Conservation (phyloP, 1,284 basidiomycete species). For the Wolfiporia cocos region DNA sequence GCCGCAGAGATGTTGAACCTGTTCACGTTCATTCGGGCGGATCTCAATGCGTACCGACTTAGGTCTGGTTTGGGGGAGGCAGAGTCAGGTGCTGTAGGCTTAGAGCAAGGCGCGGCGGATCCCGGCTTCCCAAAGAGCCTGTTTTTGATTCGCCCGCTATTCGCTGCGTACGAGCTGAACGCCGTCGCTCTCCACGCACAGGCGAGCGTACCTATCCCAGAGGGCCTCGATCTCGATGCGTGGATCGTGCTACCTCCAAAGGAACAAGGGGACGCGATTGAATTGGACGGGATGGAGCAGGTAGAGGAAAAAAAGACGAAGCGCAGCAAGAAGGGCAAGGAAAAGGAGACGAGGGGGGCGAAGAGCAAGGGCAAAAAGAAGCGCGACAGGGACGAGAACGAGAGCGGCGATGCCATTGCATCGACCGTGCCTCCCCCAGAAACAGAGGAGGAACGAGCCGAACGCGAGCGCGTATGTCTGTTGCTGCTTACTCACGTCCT, state of each 20-base stretch:
- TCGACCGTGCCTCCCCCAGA: slow-evolving; percentile 37
- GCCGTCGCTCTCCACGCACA: slow-evolving; percentile 82
- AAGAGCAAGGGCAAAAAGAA: slow-evolving; percentile 28
- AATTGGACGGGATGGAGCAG: slow-evolving; percentile 26
- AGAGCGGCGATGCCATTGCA: slow-evolving; percentile 16
- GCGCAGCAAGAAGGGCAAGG: slow-evolving; percentile 45
- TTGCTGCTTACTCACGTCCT: background rate
- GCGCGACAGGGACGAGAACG: slow-evolving; percentile 33
- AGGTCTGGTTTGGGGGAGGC: slow-evolving; percentile 29
- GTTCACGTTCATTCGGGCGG: slow-evolving; percentile 76
- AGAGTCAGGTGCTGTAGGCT: slow-evolving; percentile 29
- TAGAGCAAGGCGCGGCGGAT: slow-evolving; percentile 32
- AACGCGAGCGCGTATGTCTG: slow-evolving; percentile 51
- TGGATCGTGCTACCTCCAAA: slow-evolving; percentile 74
- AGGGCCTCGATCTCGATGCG: slow-evolving; percentile 78
- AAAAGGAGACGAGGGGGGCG: slow-evolving; percentile 26
- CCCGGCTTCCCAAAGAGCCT: slow-evolving; percentile 82
- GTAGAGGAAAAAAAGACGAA: slow-evolving; percentile 28
- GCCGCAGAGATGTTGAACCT: slow-evolving; percentile 79
- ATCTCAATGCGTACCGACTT: slow-evolving; percentile 59
- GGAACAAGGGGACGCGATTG: slow-evolving; percentile 26
- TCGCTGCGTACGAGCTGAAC: slow-evolving; percentile 78
- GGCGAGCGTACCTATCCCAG: slow-evolving; percentile 73
- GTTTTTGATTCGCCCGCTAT: slow-evolving; percentile 81
- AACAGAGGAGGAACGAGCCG: slow-evolving; percentile 49